Base-by-base conservation (phyloP, 768 basidiomycete species). In the Leccinum olivaceopallidum region DNA sequence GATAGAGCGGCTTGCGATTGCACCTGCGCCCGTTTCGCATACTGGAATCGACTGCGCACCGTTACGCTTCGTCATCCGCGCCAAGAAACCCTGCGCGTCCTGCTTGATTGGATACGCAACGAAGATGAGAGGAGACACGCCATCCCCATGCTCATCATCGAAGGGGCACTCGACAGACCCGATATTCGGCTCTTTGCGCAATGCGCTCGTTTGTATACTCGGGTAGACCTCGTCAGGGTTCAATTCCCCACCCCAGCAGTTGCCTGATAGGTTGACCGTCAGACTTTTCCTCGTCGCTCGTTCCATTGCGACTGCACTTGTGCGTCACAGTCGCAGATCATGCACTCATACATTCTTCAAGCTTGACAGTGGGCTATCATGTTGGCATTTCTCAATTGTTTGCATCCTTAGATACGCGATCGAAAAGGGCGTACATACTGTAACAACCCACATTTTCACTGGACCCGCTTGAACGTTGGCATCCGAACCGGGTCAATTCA, bases 41-140 rank as follows among this genome's bases (percentile, higher is more conserved):
- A 52, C 28, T 71, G 71, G 71, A 61, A 62, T 39, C 60, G 56
- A 18, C 60, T 71, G 9, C 63, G 37, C 20, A 60, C 51, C n/a
- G 60, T 71, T 49, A 69, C 61, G 1, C 63, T 71, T 20, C 65
- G 69, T 26, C 65, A 67, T 26, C 65, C 71, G 3, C 63, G 71
- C 20, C 56, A 44, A 13, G 71, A 71, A 8, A 65, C 69, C 0
- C 59, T 71, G 20, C 61, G 56, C 14, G 53, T 60, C 16, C 34
- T 71, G 5, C 59, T 63, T 0, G 71, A 72, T 6, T 71, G 71
- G 71, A 55, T 67, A 39, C 58, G 53, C 28, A 58, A 44, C 26
- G 67, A 64, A 8, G 59, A 32, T 22, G 55, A 62, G 14, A 61
- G 58, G 36, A 60, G 63, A 4, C 61, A 57, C 10, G 5, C 28